Conservation (phyloP, 305 asterid species). For the Withania somnifera region DNA sequence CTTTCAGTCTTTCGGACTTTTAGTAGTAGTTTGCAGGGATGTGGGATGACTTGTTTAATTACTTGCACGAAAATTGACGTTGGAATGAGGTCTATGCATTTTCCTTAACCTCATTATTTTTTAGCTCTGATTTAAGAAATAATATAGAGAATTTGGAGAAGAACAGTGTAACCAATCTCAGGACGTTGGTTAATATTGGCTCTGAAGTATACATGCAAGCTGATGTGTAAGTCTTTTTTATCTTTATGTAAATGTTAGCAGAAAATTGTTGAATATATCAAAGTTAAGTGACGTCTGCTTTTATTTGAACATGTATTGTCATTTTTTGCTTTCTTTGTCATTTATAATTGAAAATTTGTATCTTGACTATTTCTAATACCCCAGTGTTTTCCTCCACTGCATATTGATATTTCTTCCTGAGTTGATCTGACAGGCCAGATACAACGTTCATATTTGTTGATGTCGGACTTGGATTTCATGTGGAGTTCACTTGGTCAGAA, state of each 20-base stretch:
- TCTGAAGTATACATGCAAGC: slow-evolving; percentile 87
- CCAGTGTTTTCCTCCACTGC: background rate
- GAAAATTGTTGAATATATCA: background rate
- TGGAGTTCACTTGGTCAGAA: slow-evolving; percentile 89
- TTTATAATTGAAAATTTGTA: background rate
- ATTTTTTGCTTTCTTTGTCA: background rate
- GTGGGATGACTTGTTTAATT: background rate
- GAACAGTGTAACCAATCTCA: slow-evolving; percentile 62
- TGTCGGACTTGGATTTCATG: slow-evolving; percentile 82
- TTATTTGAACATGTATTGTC: background rate
- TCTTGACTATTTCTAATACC: background rate
- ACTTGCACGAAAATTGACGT: background rate
- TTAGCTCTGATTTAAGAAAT: slow-evolving; percentile 73
- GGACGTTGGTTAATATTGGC: slow-evolving; percentile 73
- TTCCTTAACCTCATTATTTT: slow-evolving; percentile 21
- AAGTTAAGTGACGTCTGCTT: background rate
- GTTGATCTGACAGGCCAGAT: slow-evolving; percentile 51
- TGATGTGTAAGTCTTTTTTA: slow-evolving; percentile 49
- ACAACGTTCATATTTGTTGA: slow-evolving; percentile 71
- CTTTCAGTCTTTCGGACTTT: background rate
- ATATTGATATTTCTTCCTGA: background rate
- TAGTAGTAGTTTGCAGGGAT: background rate
- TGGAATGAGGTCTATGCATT: background rate
- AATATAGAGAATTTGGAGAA: slow-evolving; percentile 81
- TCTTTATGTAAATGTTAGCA: background rate